Evolutionary conservation across 129 eudicot genomes (phyloP).

Genomic region (sunflower (Helianthus annuus)): HanXRQr2.0-SUNRISE NC_035449.2:23564801-23565300

Average conservation of each 20-base stretch:
- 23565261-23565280: not conserved
- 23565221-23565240: slow-evolving; percentile 30
- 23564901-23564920: slow-evolving; percentile 39
- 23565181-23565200: slow-evolving; percentile 33
- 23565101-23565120: slow-evolving; percentile 47
- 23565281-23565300: slow-evolving; percentile 15
- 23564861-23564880: slow-evolving; percentile 38
- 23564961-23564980: slow-evolving; percentile 35
- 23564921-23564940: slow-evolving; percentile 39
- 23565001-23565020: not conserved
- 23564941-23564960: slow-evolving; percentile 45
- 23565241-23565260: slow-evolving; percentile 16
- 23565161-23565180: slow-evolving; percentile 43
- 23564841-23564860: slow-evolving; percentile 34
- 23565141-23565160: slow-evolving; percentile 45
- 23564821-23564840: slow-evolving; percentile 19
- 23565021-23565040: slow-evolving; percentile 26
- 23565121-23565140: slow-evolving; percentile 48
- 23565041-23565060: slow-evolving; percentile 44
- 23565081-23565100: slow-evolving; percentile 35
- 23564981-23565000: slow-evolving; percentile 16
- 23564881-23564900: slow-evolving; percentile 40
- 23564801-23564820: slow-evolving; percentile 37
- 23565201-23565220: slow-evolving; percentile 39
- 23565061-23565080: slow-evolving; percentile 43